Percentiles rank a stretch among this genome's conserved stretches.
These are phyloP conservation scores for Lomentospora prolificans DNA, from an alignment of 2,329 filamentous ascomycete species.

Conservation along the genomic window DNA sequence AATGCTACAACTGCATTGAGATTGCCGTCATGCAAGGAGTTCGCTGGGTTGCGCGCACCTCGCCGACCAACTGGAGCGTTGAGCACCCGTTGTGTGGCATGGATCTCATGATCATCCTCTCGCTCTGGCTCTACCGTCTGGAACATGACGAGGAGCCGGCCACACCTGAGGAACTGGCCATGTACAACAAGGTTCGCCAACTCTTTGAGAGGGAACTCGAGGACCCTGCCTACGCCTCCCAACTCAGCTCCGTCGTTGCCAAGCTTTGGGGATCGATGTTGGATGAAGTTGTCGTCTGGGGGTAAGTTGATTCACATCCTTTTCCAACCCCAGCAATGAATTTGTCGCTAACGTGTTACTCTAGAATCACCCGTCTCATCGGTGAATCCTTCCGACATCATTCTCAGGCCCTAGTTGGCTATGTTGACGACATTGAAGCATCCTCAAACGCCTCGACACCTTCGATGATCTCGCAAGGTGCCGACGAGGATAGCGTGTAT, in stretches of 20 bases:
- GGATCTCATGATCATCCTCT: constrained; percentile 96
- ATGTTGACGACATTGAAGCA: constrained; percentile 73
- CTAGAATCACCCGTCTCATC: constrained; percentile 85
- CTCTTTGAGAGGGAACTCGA: constrained; percentile 79
- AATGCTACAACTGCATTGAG: constrained; percentile 96
- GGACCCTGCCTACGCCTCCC: constrained; percentile 68
- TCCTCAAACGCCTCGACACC: constrained; percentile 61
- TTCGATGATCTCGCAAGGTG: constrained; percentile 62
- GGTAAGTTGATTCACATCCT: constrained; percentile 53
- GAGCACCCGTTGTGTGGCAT: constrained; percentile 94
- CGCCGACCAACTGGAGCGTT: constrained; percentile 97
- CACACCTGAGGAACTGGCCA: constrained; percentile 70
- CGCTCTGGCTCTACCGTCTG: constrained; percentile 95
- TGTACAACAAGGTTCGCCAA: constrained; percentile 88
- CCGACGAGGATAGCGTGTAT: constrained; percentile 63
- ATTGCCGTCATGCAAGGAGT: constrained; percentile 90
- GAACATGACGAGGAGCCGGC: constrained; percentile 96
- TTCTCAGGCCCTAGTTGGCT: constrained; percentile 86
- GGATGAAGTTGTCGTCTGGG: constrained; percentile 98
- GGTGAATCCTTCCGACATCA: constrained; percentile 97
- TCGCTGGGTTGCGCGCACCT: constrained; percentile 95
- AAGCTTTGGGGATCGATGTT: constrained; percentile 96
- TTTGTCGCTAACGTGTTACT: constrained; percentile 12
- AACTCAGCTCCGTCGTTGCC: constrained; percentile 90
- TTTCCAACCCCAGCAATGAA: neutral